These are phyloP conservation scores for Ogataea minuta DNA, from an alignment of 805 yeast species.

Conservation along the genomic window DNA sequence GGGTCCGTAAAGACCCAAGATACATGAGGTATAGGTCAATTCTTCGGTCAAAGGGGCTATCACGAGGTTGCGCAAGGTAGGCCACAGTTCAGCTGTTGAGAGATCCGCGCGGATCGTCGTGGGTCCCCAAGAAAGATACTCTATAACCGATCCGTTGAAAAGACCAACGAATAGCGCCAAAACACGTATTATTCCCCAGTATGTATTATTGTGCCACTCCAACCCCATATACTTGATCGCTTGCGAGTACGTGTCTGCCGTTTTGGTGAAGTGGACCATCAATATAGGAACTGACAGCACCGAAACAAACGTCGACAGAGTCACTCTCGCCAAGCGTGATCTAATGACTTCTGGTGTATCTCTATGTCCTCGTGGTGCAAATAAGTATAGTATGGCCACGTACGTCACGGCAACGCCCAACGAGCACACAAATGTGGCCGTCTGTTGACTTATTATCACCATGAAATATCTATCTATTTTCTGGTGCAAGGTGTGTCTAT, in stretches of 20 bases:
- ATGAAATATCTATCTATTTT: not conserved
- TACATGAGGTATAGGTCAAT: constrained; percentile 56
- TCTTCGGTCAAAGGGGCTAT: constrained; percentile 83
- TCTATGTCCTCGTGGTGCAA: constrained; percentile 30
- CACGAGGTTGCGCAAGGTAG: constrained; percentile 54
- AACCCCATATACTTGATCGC: constrained; percentile 21
- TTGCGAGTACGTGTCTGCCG: constrained; percentile 10
- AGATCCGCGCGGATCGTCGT: constrained; percentile 5
- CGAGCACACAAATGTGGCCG: constrained; percentile 27
- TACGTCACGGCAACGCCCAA: constrained; percentile 42
- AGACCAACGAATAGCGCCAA: constrained; percentile 38
- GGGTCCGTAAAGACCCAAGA: constrained; percentile 35
- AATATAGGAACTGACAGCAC: constrained; percentile 34
- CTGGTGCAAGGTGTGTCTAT: constrained; percentile 9
- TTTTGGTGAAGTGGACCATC: constrained; percentile 20
- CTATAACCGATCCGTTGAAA: constrained; percentile 48
- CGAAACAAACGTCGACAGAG: constrained; percentile 32
- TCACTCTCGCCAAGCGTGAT: constrained; percentile 40
- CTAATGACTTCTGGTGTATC: constrained; percentile 44
- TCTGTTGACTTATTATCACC: constrained; percentile 1
- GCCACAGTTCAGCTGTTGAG: constrained; percentile 18
- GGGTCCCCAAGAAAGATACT: constrained; percentile 30
- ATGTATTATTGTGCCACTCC: constrained; percentile 8
- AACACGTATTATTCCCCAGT: constrained; percentile 20
- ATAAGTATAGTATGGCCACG: constrained; percentile 42